Conservation (phyloP, 768 basidiomycete genomes). For the Leccinum variicolor region DNA sequence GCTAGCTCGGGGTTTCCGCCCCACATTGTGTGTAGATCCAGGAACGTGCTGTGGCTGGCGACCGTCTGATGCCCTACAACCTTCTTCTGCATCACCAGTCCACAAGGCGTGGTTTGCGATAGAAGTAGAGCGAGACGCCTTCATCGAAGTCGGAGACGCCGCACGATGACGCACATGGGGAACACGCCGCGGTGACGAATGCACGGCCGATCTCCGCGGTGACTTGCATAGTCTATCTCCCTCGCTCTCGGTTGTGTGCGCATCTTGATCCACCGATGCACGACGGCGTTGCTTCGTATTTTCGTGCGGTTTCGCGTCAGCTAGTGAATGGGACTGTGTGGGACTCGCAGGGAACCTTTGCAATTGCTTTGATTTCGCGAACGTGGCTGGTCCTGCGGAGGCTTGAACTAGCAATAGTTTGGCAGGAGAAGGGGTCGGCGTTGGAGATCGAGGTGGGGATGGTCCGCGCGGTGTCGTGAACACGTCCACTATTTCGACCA, state of each 20-base stretch:
- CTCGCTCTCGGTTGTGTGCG: slow-evolving; percentile 3
- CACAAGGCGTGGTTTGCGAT: background rate
- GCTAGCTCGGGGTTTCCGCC: slow-evolving; percentile 6
- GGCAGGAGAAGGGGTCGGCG: slow-evolving; percentile 15
- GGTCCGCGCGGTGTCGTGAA: slow-evolving; percentile 20
- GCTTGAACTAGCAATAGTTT: background rate
- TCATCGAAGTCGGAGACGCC: slow-evolving; percentile 14
- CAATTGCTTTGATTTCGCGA: background rate
- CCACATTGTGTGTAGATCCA: background rate
- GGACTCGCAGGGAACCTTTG: slow-evolving; percentile 15
- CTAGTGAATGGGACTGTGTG: background rate
- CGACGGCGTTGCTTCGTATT: slow-evolving; percentile 1
- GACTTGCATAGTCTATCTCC: slow-evolving; percentile 16
- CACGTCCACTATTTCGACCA: slow-evolving; percentile 15
- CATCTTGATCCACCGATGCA: slow-evolving; percentile 4
- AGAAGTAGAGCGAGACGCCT: background rate
- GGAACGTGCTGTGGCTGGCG: background rate
- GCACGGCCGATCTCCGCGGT: slow-evolving; percentile 22
- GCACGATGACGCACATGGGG: background rate
- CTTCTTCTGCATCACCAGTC: background rate
- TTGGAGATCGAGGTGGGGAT: slow-evolving; percentile 22
- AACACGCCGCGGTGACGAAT: slow-evolving; percentile 25
- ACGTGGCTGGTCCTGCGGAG: background rate
- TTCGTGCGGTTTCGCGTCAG: background rate
- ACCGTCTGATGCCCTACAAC: background rate